Conservation (phyloP, 2,329 filamentous ascomycete species). For the Venturia aucupariae region DNA sequence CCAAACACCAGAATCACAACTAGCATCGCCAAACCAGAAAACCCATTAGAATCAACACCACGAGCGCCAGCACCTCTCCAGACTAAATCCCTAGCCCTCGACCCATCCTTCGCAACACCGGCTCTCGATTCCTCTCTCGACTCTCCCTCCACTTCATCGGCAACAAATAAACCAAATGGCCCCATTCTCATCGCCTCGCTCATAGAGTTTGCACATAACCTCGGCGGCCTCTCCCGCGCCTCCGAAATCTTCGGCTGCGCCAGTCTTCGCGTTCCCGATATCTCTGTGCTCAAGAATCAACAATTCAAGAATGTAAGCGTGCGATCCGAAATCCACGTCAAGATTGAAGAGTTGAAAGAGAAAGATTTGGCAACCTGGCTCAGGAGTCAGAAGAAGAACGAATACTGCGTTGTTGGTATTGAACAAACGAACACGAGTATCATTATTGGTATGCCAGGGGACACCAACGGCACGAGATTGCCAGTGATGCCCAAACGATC, state of each 20-base stretch:
- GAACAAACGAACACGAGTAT: slow-evolving; percentile 45
- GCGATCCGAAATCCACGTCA: slow-evolving; percentile 39
- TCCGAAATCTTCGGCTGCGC: slow-evolving; percentile 43
- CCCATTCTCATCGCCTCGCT: slow-evolving; percentile 42
- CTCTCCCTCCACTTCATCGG: slow-evolving; percentile 17
- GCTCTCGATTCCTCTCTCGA: slow-evolving; percentile 2
- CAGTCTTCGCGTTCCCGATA: slow-evolving; percentile 35
- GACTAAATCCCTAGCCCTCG: slow-evolving; percentile 31
- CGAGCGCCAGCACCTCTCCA: slow-evolving; percentile 32
- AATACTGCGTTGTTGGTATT: slow-evolving; percentile 43
- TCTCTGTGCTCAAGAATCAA: slow-evolving; percentile 32
- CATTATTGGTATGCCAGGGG: slow-evolving; percentile 29
- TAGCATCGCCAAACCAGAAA: neutral
- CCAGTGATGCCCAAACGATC: slow-evolving; percentile 28
- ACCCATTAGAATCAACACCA: slow-evolving; percentile 1
- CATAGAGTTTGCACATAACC: slow-evolving; percentile 41
- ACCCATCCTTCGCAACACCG: neutral
- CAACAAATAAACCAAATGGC: slow-evolving; percentile 21
- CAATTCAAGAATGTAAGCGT: slow-evolving; percentile 43
- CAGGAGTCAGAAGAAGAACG: slow-evolving; percentile 33
- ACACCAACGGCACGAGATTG: slow-evolving; percentile 17
- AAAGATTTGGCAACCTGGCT: slow-evolving; percentile 30
- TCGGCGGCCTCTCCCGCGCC: slow-evolving; percentile 42
- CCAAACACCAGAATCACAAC: neutral
- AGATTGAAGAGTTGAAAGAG: slow-evolving; percentile 32